Percentiles rank a stretch among this genome's conserved stretches.
Evolutionary conservation across 345 rosid species (phyloP).

Genomic region (Dovyalis caffra): DNA sequence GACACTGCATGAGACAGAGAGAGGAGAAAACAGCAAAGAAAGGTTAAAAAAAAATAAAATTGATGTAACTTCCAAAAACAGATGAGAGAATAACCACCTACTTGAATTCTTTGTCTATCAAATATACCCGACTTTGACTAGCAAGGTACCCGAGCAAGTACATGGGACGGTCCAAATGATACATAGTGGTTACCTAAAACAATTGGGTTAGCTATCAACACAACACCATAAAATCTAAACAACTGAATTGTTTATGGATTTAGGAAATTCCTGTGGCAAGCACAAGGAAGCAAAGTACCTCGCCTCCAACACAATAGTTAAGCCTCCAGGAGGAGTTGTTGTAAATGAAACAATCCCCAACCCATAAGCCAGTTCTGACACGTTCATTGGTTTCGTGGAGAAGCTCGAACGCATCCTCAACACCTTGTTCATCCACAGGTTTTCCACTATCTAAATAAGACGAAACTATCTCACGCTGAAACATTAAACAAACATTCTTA

Average conservation of each 20-base stretch:
- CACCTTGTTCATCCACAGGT: slow-evolving; percentile 94
- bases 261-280: slow-evolving; percentile 2
- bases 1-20: slow-evolving; percentile 45
- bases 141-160: slow-evolving; percentile 98
- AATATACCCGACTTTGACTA: slow-evolving; percentile 92
- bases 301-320: slow-evolving; percentile 99
- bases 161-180: slow-evolving; percentile 99
- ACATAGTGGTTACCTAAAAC: slow-evolving; percentile 93
- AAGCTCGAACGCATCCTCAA: slow-evolving; percentile 99
- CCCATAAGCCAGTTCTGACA: slow-evolving; percentile 98
- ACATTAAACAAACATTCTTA: slow-evolving; percentile 26
- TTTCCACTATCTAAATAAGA: slow-evolving; percentile 86
- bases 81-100: slow-evolving; percentile 36
- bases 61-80: slow-evolving; percentile 12
- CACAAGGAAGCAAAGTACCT: slow-evolving; percentile 51
- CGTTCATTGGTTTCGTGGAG: slow-evolving; percentile 99
- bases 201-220: slow-evolving; percentile 1
- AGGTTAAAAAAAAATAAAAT: slow-evolving; percentile 12
- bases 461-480: slow-evolving; percentile 87
- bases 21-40: slow-evolving; percentile 5
- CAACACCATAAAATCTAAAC: neutral
- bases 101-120: slow-evolving; percentile 99
- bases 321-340: slow-evolving; percentile 98
- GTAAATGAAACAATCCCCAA: slow-evolving; percentile 99
- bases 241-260: neutral